Evolutionary conservation across 2,329 filamentous ascomycete species (phyloP), one percentile per base, ranked within the genome.

Genomic region (Incumbomyces lentus): DNA sequence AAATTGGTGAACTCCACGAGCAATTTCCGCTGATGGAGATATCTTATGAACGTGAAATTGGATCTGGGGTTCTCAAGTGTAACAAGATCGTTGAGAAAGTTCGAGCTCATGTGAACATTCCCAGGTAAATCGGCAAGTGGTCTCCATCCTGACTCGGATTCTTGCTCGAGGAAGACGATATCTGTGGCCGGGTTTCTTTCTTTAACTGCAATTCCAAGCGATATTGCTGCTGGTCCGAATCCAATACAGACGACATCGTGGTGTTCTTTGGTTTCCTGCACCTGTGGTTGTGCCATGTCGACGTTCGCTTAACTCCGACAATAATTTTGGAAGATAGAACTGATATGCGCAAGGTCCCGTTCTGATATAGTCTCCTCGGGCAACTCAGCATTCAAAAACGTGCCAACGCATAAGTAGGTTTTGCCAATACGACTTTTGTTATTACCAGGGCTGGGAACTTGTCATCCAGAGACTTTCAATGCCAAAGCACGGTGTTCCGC

Each of bases 51-150:
- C 1, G 54, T 54, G 49, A 55, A 56, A 10, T 42, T 47, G 2
- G 52, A 54, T 5, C 54, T 47, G 11, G 54, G 54, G 33, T 56
- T 55, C 30, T 53, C 48, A 12, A 51, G 48, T 11, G 54, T 56
- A 39, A 55, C 43, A 39, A 56, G 38, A 36, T 56, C 54, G 33
- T 52, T 47, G 38, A 56, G 38, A 40, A 56, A 55, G 13, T 52
- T 51, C 10, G 43, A 50, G 18, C 48, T 46, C 48, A 55, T 41
- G n/a, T 49, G 40, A 5, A 30, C 17, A 14, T 43, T 12, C 4
- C 45, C 45, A 22, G 49, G 40, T 11, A 49, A 22, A 16, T 47
- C 32, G 2, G 35, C 37, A 43, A 44, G 46, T 17, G 54, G 54
- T 33, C 41, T 44, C 54, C 54, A 56, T 17, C 26, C 29, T 12